Evolutionary conservation across 2,329 filamentous ascomycete genomes (phyloP), one percentile per base, ranked within the genome.

Genomic region (Coleophoma crateriformis): DNA sequence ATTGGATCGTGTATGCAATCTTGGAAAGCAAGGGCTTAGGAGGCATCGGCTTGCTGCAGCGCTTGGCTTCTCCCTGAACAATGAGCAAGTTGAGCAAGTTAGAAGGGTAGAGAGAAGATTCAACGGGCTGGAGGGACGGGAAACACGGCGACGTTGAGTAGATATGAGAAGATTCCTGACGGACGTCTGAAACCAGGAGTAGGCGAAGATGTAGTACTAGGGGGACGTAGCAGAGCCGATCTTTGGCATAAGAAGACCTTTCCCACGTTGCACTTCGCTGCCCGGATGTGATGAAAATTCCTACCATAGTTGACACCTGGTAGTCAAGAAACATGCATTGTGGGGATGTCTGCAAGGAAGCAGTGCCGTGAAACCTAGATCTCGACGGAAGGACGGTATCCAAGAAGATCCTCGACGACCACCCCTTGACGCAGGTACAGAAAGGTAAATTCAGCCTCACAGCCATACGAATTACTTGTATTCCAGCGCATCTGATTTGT

Each of bases 101-200:
- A 13, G 14, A 14, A 51, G 47, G 41, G 41, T 43, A 47, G 33
- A 48, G 35, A 17, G 32, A 33, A 42, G 33, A 42, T 47, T 37
- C 11, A n/a, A 14, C 50, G 48, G 41, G 41, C 38, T 47, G 33
- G 47, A 35, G n/a, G n/a, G 33, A 41, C 33, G 41, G 20, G 27
- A 50, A 33, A 46, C 48, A 52, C 41, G 52, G 50, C 47, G 45
- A 48, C 48, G 51, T 32, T 52, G 57, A 57, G 53, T 49, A 55
- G 50, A 53, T 55, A 59, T 58, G 57, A 59, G 55, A 52, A 54
- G 50, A 51, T 50, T 58, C 45, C 54, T 55, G 50, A 52, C 41
- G 34, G 39, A n/a, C 7, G 32, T 14, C 43, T 53, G 55, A 54
- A 49, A 54, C 53, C 27, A 27, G 22, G 46, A 20, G 22, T 40